A percentile compares a stretch with the other conserved stretches of the same genome.
phyloP scores from a whole-genome alignment of 352 stramenopile genomes.

The Thraustochytrium sp. region DNA sequence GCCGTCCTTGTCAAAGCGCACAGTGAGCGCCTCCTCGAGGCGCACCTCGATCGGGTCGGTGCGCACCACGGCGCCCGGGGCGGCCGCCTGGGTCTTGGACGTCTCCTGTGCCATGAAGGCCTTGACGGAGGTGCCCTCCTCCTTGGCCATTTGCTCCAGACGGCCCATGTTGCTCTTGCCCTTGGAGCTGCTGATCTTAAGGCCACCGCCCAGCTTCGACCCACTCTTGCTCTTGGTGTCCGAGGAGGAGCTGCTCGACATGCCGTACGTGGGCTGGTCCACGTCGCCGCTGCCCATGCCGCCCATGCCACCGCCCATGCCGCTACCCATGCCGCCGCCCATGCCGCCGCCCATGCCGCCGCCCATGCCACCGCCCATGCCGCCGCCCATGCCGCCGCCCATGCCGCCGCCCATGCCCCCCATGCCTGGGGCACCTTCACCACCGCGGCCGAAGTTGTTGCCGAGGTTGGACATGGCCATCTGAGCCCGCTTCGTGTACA shows the following conservation, averaged over 20 bases:
- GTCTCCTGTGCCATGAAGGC: slow-evolving; percentile 15
- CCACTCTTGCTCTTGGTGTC: neutral
- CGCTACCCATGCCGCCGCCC: too few relatives aligned
- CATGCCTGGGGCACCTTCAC: neutral
- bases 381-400: slow-evolving; percentile 10
- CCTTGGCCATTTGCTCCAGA: slow-evolving; percentile 36
- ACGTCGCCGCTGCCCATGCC: neutral
- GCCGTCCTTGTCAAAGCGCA: slow-evolving; percentile 28
- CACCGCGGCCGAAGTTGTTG: neutral
- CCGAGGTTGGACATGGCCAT: slow-evolving; percentile 24
- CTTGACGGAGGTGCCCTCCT: slow-evolving; percentile 4
- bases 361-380: slow-evolving; percentile 43
- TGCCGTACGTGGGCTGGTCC: too few relatives aligned
- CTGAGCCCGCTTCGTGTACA: slow-evolving; percentile 54
- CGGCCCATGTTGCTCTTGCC: neutral
- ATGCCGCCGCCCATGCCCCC: neutral
- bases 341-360: slow-evolving; percentile 11
- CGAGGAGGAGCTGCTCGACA: too few relatives aligned
- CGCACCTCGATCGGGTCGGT: slow-evolving; percentile 22
- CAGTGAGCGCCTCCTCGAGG: neutral
- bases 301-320: neutral
- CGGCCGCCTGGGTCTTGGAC: slow-evolving; percentile 17
- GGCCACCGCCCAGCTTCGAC: slow-evolving; percentile 20
- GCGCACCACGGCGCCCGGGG: slow-evolving; percentile 9
- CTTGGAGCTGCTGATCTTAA: slow-evolving; percentile 39